Conservation (phyloP, 345 rosid species). For the Syzygium aqueum region DNA sequence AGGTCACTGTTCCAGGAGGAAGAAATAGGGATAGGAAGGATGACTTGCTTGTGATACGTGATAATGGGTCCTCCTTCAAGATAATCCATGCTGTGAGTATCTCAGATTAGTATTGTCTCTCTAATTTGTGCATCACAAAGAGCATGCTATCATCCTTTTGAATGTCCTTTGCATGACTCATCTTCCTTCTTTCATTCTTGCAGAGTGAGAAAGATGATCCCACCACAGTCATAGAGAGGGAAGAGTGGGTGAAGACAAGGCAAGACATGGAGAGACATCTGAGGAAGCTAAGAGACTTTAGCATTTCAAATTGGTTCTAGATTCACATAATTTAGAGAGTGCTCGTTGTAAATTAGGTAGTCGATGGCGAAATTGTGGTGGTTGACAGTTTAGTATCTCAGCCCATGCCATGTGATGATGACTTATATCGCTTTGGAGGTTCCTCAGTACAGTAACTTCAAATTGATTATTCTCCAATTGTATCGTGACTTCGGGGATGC, state of each 20-base stretch:
- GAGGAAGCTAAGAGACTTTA: conserved; percentile 76
- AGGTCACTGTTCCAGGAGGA: conserved; percentile 89
- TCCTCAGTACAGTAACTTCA: not conserved
- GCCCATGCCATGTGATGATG: not conserved
- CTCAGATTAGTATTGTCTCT: not conserved
- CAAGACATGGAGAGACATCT: conserved; percentile 92
- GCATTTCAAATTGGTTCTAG: conserved; percentile 78
- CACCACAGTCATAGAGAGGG: conserved; percentile 65
- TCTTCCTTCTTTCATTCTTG: not conserved
- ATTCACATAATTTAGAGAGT: not conserved
- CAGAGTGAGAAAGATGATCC: conserved; percentile 71
- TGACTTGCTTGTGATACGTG: conserved; percentile 80
- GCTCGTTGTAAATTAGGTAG: not conserved
- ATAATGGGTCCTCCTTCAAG: conserved; percentile 74
- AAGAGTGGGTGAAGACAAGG: conserved; percentile 75
- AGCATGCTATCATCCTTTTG: not conserved
- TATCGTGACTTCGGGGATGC: not conserved
- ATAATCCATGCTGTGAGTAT: conserved; percentile 49
- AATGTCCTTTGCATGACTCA: not conserved
- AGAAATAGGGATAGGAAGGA: conserved; percentile 71
- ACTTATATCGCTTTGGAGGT: not conserved
- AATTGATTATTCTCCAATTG: not conserved
- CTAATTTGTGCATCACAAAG: not conserved
- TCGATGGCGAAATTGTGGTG: not conserved
- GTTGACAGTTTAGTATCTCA: not conserved